Conservation (phyloP, 139 green algal genomes). For the Chlamydomonas incerta region DNA sequence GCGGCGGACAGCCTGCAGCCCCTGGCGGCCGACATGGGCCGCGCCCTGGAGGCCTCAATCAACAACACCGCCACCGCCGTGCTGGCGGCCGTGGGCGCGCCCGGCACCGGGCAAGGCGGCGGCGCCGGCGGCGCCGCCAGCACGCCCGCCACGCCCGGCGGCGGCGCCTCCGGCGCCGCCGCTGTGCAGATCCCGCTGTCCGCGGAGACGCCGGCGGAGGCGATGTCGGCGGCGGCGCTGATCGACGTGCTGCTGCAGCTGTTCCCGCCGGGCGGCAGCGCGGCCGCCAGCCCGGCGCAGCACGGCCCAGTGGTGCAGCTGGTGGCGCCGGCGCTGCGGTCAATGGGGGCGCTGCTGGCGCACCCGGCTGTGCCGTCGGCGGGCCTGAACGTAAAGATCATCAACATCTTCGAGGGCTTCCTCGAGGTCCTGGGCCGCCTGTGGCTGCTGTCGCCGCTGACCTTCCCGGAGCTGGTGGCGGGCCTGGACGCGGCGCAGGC, state of each 20-base stretch:
- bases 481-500: background rate
- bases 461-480: conserved; percentile 20
- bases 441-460: conserved; percentile 25
- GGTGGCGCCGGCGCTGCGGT: conserved; percentile 49
- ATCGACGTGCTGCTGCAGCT: conserved; percentile 67
- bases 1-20: conserved; percentile 30
- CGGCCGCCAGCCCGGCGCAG: background rate
- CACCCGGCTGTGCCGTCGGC: conserved; percentile 35
- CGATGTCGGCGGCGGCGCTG: conserved; percentile 55
- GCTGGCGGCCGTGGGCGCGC: background rate
- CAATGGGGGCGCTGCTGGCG: conserved; percentile 52
- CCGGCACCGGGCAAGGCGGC: background rate
- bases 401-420: conserved; percentile 63
- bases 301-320: conserved; percentile 41
- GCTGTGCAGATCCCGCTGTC: conserved; percentile 32
- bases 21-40: conserved; percentile 10
- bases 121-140: background rate
- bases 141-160: too few relatives aligned
- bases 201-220: conserved; percentile 58
- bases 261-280: background rate
- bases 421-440: conserved; percentile 52
- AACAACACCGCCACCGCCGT: background rate
- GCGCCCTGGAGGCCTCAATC: conserved; percentile 9
- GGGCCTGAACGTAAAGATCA: conserved; percentile 44
- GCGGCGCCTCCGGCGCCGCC: background rate